These are phyloP conservation scores for Parietaria judaica DNA, from an alignment of 306 rosid genomes.

Conservation along the genomic window DNA sequence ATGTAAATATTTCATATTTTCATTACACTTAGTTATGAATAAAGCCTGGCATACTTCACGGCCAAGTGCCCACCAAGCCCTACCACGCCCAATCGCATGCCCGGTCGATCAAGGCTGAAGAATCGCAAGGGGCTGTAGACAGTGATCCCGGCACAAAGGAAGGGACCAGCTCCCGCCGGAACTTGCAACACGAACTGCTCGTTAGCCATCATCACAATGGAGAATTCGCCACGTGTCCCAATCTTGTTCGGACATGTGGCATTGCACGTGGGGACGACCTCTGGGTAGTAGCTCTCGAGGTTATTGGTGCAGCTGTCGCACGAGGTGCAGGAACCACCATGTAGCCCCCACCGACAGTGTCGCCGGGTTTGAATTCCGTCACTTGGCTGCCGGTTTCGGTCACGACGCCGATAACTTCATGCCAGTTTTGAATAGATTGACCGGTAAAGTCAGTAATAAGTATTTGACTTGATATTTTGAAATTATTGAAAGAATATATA, in stretches of 20 bases:
- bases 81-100: slow-evolving; percentile 31
- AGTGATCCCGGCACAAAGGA: slow-evolving; percentile 42
- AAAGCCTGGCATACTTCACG: slow-evolving; percentile 40
- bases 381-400: slow-evolving; percentile 30
- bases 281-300: slow-evolving; percentile 30
- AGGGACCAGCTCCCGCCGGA: slow-evolving; percentile 29
- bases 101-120: slow-evolving; percentile 24
- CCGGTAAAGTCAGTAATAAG: background rate
- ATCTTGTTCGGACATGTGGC: slow-evolving; percentile 24
- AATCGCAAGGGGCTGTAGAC: slow-evolving; percentile 37
- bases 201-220: slow-evolving; percentile 25
- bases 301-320: slow-evolving; percentile 22
- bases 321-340: slow-evolving; percentile 32
- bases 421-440: slow-evolving; percentile 14
- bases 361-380: slow-evolving; percentile 27
- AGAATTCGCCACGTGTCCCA: slow-evolving; percentile 35
- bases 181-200: slow-evolving; percentile 13
- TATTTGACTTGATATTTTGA: background rate
- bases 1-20: too few relatives aligned
- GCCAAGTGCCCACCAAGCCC: slow-evolving; percentile 47
- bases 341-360: slow-evolving; percentile 32
- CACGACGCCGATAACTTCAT: slow-evolving; percentile 39
- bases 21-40: too few relatives aligned
- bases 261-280: slow-evolving; percentile 19
- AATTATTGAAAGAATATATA: too few relatives aligned